Percentiles rank a stretch among this genome's conserved stretches.
Evolutionary conservation across 148 eudicot genomes (phyloP).

Genomic region (Nyssa sinensis): DNA sequence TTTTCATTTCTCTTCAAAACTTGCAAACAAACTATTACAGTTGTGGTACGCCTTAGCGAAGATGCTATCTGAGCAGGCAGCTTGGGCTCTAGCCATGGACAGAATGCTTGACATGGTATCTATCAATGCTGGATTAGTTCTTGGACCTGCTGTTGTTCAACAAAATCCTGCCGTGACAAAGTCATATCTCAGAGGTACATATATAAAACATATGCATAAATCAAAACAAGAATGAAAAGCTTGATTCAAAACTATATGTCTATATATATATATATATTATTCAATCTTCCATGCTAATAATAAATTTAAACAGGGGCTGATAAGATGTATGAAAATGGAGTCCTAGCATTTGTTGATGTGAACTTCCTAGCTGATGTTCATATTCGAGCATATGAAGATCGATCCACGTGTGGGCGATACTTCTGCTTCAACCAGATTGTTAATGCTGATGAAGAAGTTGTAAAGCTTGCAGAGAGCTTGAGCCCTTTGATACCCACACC

Average conservation of each 20-base stretch:
- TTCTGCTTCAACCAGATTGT: conserved; percentile 35
- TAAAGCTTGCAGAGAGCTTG: conserved; percentile 29
- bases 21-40: no score
- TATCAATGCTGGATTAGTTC: conserved; percentile 32
- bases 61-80: conserved; percentile 39
- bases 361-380: conserved; percentile 32
- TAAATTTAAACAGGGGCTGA: conserved; percentile 29
- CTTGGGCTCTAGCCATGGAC: conserved; percentile 48
- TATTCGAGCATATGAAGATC: conserved; percentile 34
- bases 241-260: background rate
- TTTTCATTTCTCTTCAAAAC: no score
- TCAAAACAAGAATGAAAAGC: background rate
- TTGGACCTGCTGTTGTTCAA: conserved; percentile 31
- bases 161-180: conserved; percentile 30
- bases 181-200: conserved; percentile 35
- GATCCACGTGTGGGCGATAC: conserved; percentile 31
- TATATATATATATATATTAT: background rate
- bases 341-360: conserved; percentile 30
- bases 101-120: conserved; percentile 37
- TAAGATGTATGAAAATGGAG: conserved; percentile 39
- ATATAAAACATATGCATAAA: background rate
- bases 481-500: conserved; percentile 40
- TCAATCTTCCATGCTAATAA: background rate
- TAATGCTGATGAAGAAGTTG: conserved; percentile 28
- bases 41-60: conserved; percentile 39